Conservation (phyloP, 768 basidiomycete species). For the Phylloporus arenicola region DNA sequence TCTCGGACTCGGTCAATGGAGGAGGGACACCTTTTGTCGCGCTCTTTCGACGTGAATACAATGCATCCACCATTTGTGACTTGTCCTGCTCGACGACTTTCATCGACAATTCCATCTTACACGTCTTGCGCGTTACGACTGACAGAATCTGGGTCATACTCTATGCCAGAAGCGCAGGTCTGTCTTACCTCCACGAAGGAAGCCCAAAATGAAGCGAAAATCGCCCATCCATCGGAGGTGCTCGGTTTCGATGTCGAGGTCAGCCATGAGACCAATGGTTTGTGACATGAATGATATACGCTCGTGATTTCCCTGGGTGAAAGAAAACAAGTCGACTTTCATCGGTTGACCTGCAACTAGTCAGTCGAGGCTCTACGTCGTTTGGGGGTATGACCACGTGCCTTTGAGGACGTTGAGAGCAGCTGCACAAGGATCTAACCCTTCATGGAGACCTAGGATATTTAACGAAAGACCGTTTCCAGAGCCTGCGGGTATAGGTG, state of each 20-base stretch:
- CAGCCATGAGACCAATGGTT: slow-evolving; percentile 78
- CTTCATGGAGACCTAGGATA: slow-evolving; percentile 62
- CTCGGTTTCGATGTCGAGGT: slow-evolving; percentile 80
- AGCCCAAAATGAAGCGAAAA: slow-evolving; percentile 68
- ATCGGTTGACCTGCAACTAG: slow-evolving; percentile 56
- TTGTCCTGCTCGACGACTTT: slow-evolving; percentile 71
- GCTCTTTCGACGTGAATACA: slow-evolving; percentile 35
- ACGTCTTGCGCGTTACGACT: slow-evolving; percentile 61
- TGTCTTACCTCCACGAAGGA: slow-evolving; percentile 58
- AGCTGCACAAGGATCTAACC: slow-evolving; percentile 66
- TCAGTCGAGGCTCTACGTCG: not conserved
- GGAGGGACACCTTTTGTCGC: slow-evolving; percentile 11
- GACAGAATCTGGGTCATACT: not conserved
- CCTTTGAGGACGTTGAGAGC: slow-evolving; percentile 81
- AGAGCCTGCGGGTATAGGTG: slow-evolving; percentile 77
- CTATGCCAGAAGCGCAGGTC: not conserved
- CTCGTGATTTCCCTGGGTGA: slow-evolving; percentile 61
- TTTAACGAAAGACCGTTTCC: slow-evolving; percentile 76
- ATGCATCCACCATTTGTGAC: slow-evolving; percentile 54
- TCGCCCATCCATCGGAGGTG: slow-evolving; percentile 85
- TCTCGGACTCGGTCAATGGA: slow-evolving; percentile 10
- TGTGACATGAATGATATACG: slow-evolving; percentile 81
- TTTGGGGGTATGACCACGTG: not conserved
- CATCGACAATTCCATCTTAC: slow-evolving; percentile 64
- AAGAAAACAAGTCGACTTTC: slow-evolving; percentile 70